Conservation (phyloP, 352 stramenopile genomes). For the Nothophytophthora sp. region DNA sequence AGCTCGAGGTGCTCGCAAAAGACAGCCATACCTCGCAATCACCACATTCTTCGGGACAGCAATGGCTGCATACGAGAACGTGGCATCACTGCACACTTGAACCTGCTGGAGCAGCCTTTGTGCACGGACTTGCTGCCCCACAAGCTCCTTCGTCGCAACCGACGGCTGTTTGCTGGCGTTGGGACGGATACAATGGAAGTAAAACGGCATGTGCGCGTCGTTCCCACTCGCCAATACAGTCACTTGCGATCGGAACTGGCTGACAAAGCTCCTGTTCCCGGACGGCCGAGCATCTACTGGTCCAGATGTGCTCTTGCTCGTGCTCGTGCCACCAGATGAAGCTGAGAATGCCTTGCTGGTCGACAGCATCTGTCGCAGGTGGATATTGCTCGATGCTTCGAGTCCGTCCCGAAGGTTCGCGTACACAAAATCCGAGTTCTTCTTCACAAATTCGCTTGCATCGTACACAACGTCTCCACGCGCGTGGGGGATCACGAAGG, state of each 20-base stretch:
- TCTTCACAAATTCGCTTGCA: constrained; percentile 64
- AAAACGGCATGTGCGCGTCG: constrained; percentile 33
- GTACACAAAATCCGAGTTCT: constrained; percentile 67
- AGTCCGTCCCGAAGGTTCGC: constrained; percentile 35
- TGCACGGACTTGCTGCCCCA: constrained; percentile 32
- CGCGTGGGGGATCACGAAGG: constrained; percentile 53
- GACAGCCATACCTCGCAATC: constrained; percentile 28
- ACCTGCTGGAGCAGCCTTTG: constrained; percentile 39
- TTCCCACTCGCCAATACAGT: constrained; percentile 20
- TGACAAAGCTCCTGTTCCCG: constrained; percentile 31
- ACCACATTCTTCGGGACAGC: constrained; percentile 21
- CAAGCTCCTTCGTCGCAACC: constrained; percentile 21
- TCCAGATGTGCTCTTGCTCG: not conserved
- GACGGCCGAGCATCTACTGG: constrained; percentile 4
- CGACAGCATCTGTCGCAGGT: constrained; percentile 33
- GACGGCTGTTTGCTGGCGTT: constrained; percentile 35
- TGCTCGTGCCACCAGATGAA: not conserved
- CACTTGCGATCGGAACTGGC: constrained; percentile 47
- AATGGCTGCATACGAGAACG: constrained; percentile 26
- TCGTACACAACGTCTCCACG: constrained; percentile 57
- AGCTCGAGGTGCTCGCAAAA: constrained; percentile 17
- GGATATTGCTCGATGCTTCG: constrained; percentile 20
- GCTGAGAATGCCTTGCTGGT: not conserved
- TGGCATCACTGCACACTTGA: constrained; percentile 16
- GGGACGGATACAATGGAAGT: constrained; percentile 55